phyloP scores from a whole-genome alignment of 257 asterid species.

The Echites panduratus region DNA sequence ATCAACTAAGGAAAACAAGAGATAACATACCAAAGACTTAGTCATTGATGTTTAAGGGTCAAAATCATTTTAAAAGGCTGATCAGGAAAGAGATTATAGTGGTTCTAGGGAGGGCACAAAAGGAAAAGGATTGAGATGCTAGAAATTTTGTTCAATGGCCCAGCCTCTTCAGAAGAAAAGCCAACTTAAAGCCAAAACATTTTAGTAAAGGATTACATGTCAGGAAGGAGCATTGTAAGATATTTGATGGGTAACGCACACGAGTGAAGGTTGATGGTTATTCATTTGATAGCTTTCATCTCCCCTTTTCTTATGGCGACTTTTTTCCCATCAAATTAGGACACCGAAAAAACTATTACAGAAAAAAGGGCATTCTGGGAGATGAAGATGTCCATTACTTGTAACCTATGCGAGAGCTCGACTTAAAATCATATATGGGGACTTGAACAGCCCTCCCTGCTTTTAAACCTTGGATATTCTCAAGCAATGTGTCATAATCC shows the following conservation, averaged over 20 bases:
- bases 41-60: neutral
- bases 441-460: slow-evolving; percentile 79
- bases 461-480: slow-evolving; percentile 72
- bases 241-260: neutral
- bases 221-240: neutral
- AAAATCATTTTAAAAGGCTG: neutral
- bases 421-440: slow-evolving; percentile 85
- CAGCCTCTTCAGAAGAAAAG: neutral
- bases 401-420: slow-evolving; percentile 88
- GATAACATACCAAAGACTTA: neutral
- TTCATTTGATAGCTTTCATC: neutral
- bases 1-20: neutral
- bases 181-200: neutral
- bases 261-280: neutral
- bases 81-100: neutral
- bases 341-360: neutral
- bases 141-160: neutral
- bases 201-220: neutral
- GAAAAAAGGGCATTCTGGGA: neutral
- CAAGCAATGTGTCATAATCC: slow-evolving; percentile 90
- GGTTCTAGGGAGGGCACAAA: neutral
- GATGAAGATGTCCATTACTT: slow-evolving; percentile 44
- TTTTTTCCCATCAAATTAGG: neutral
- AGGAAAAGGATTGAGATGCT: neutral
- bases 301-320: neutral